Evolutionary conservation across 2,329 filamentous ascomycete species (phyloP), one percentile per base, ranked within the genome.

Genomic region (Metarhizium anisopliae): DNA sequence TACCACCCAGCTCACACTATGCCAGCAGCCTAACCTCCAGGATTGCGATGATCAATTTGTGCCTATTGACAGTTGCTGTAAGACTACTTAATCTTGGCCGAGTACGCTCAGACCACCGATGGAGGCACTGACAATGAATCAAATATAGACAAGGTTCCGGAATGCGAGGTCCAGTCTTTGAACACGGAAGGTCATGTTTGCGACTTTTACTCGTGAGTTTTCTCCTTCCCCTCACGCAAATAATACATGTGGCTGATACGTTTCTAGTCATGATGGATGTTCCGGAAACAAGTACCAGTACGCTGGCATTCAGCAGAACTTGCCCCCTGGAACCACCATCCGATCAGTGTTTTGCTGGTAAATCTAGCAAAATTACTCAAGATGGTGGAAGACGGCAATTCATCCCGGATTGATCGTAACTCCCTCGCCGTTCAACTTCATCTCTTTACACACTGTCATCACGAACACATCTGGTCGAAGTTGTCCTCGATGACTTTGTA

Each of bases 311-410:
- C 52, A 47, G 38, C 20, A 47, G 25, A 47, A 47, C 42, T n/a
- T 47, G 10, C 52, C 52, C 25, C 40, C 35, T 1, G 52, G 52
- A 20, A 38, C 47, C 30, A 35, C 35, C n/a, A 54, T 54, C 43
- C 52, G 32, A 35, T 54, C 52, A 20, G 52, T 54, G 8, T 54
- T 54, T 36, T 54, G 52, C 52, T 54, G 52, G 52, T 54, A 47
- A 20, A 6, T 32, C 7, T 29, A 25, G 43, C 43, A 47, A 0
- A 1, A 25, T 25, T 4, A 25, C 25, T 25, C 25, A 25, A 25
- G 25, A 25, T 25, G 3, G 3, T 25, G 25, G 25, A 25, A 25
- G 25, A 25, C 25, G 4, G 25, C 25, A 25, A 25, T 25, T 25
- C 25, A 25, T 25, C 25, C 25, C 3, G 25, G 25, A 25, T 25